Base-by-base conservation (phyloP, 177 flowering plant species). In the Tripterygium wilfordii region DNA sequence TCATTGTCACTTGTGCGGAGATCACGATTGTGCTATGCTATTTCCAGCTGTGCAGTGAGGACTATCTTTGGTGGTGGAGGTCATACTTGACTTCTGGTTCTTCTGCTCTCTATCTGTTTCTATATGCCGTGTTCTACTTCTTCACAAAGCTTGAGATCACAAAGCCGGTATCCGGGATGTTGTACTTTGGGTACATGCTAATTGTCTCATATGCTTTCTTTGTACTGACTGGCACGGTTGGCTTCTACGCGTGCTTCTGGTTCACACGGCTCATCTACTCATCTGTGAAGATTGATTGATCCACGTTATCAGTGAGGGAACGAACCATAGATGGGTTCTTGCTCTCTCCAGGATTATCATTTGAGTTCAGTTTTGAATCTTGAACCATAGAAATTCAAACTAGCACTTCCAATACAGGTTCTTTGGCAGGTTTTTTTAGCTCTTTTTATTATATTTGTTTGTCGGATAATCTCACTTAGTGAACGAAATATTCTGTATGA, bases 31-130 rank as follows among this genome's bases (percentile, higher is more conserved):
- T 85, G 64, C 85, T 85, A 7, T 85, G 94, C 75, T 85, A 85
- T 64, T 85, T 85, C 75, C 95, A 85, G 67, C 75, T 85, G 30
- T 85, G 95, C 71, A 85, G 90, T 39, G 95, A 85, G 69, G 90
- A 85, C 60, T 85, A 85, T 51, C 65, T 65, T 2, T 85, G 95
- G 95, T 85, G 95, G 95, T 85, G 95, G 95, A 74, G 95, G 40
- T 78, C 95, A 0, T 85, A 80, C 42, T 50, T 85, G 43, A 83
- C 95, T 8, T 75, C 90, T 0, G 95, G 95, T 10, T 85, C 95
- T 16, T 85, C 95, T 1, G 95, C 95, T 7, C 63, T 83, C 26
- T 86, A 86, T 52, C 84, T 86, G 19, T 86, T 86, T 67, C 79
- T 86, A 22, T 86, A 86, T 45, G 85, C 95, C 3, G 65, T 80